These are phyloP conservation scores for Phytophthora boehmeriae DNA, from an alignment of 352 stramenopile species.

Conservation along the genomic window DNA sequence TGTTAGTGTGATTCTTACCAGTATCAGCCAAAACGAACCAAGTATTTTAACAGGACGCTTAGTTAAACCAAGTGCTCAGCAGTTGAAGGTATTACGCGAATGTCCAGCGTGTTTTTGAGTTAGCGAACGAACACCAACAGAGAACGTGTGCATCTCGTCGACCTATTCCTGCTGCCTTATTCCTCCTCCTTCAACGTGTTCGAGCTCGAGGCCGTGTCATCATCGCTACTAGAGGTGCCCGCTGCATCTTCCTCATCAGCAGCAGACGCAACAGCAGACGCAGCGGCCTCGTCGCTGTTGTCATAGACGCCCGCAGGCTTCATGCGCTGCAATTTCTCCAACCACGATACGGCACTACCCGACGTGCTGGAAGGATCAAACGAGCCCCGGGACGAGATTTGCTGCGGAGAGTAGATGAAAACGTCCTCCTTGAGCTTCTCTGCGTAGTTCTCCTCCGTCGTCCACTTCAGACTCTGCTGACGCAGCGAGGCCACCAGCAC, in stretches of 20 bases:
- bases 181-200: slow-evolving; percentile 25
- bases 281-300: slow-evolving; percentile 30
- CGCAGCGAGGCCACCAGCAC: slow-evolving; percentile 65
- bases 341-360: slow-evolving; percentile 80
- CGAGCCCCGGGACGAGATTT: slow-evolving; percentile 66
- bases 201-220: slow-evolving; percentile 9
- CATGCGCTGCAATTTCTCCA: slow-evolving; percentile 90
- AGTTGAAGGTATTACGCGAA: too few species aligned
- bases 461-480: slow-evolving; percentile 73
- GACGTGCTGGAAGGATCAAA: slow-evolving; percentile 74
- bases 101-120: slow-evolving; percentile 35
- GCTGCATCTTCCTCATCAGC: slow-evolving; percentile 26
- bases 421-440: slow-evolving; percentile 87
- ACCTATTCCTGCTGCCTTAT: slow-evolving; percentile 14
- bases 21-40: too few species aligned
- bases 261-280: slow-evolving; percentile 29
- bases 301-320: slow-evolving; percentile 66
- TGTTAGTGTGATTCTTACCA: too few species aligned
- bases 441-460: slow-evolving; percentile 69
- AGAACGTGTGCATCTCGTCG: neutral
- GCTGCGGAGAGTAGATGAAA: slow-evolving; percentile 84
- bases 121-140: slow-evolving; percentile 12
- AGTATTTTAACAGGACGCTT: too few species aligned
- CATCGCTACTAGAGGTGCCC: slow-evolving; percentile 8
- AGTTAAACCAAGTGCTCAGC: too few species aligned